These are phyloP conservation scores for Morella rubra DNA, from an alignment of 306 rosid genomes.

Conservation along the genomic window DNA sequence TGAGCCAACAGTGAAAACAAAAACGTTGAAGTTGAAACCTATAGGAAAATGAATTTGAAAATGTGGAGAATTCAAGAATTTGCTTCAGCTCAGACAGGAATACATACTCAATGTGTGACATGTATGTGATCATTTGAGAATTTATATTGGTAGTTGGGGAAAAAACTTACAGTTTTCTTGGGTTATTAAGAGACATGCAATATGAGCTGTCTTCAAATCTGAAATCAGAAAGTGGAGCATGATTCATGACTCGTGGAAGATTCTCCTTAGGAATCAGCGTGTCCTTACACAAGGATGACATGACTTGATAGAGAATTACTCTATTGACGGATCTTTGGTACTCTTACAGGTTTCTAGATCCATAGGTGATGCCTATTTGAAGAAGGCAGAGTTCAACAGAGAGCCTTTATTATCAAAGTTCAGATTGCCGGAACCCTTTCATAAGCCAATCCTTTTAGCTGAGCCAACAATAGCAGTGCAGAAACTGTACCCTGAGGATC, in stretches of 20 bases:
- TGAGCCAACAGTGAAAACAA: neutral
- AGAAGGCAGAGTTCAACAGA: slow-evolving; percentile 72
- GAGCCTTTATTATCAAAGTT: slow-evolving; percentile 80
- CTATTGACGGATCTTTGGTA: slow-evolving; percentile 19
- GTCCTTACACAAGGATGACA: slow-evolving; percentile 4
- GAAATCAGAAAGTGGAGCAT: neutral
- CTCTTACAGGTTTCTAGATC: slow-evolving; percentile 84
- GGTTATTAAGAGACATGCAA: neutral
- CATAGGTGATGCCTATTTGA: slow-evolving; percentile 94
- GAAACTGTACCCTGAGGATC: slow-evolving; percentile 67
- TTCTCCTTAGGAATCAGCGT: neutral
- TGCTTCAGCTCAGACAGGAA: neutral
- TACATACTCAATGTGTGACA: neutral
- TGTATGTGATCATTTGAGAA: neutral
- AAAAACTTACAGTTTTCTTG: neutral
- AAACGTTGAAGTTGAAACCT: neutral
- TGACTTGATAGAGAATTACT: neutral
- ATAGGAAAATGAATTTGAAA: too few relatives aligned
- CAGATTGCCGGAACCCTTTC: slow-evolving; percentile 68
- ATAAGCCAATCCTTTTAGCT: slow-evolving; percentile 76
- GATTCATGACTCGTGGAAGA: neutral
- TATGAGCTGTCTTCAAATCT: neutral
- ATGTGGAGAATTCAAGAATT: neutral
- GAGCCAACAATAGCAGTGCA: slow-evolving; percentile 77
- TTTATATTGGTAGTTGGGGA: neutral